Conservation (phyloP, 306 rosid genomes). For the Ormosia semicastrata region DNA sequence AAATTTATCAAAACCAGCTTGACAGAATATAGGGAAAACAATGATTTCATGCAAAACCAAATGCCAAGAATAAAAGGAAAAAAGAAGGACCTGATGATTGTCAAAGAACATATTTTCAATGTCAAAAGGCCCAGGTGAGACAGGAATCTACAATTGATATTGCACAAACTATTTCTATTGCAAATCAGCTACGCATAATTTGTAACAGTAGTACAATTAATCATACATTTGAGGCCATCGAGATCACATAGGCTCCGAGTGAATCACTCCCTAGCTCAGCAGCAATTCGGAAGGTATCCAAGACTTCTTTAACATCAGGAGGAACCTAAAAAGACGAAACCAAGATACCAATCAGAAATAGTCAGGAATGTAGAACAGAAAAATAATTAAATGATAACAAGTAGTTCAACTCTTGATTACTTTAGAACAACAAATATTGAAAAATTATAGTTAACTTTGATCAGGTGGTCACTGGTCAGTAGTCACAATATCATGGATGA, state of each 20-base stretch:
- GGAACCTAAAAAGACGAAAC: slow-evolving; percentile 58
- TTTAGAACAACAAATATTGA: not conserved
- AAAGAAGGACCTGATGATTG: not conserved
- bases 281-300: slow-evolving; percentile 78
- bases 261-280: slow-evolving; percentile 90
- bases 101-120: not conserved
- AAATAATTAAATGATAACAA: not conserved
- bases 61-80: not conserved
- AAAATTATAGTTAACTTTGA: not conserved
- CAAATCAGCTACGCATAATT: not conserved
- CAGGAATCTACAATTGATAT: slow-evolving; percentile 1
- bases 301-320: slow-evolving; percentile 71
- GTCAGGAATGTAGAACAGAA: not conserved
- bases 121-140: not conserved
- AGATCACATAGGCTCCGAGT: slow-evolving; percentile 94
- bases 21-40: not conserved
- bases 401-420: not conserved
- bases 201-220: slow-evolving; percentile 2
- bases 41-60: slow-evolving; percentile 8
- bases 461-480: not conserved
- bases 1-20: slow-evolving; percentile 6
- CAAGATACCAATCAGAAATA: slow-evolving; percentile 16
- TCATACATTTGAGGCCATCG: slow-evolving; percentile 91
- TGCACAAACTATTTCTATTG: not conserved
- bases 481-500: not conserved